A percentile compares a stretch with the other conserved stretches of the same genome.
phyloP scores from a whole-genome alignment of 2,329 filamentous ascomycete genomes.

The Apiospora rasikravindrae region DNA sequence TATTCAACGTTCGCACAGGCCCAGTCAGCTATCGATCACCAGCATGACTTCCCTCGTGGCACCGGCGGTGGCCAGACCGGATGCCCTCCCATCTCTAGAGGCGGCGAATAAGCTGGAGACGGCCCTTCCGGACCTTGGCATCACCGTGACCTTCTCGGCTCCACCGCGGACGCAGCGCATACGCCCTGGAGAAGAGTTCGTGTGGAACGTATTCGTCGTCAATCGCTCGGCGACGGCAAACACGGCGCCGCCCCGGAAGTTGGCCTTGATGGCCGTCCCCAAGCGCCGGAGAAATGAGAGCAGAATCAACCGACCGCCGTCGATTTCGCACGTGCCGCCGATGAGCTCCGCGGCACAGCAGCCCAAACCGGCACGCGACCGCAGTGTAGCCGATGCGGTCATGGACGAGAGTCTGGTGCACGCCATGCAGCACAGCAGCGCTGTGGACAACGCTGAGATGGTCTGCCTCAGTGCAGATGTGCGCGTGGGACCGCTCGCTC shows the following conservation, averaged over 20 bases:
- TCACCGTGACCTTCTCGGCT: constrained; percentile 76
- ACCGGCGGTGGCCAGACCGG: constrained; percentile 62
- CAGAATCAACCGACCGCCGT: constrained; percentile 58
- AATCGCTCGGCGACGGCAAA: constrained; percentile 62
- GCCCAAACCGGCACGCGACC: constrained; percentile 31
- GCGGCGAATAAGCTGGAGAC: constrained; percentile 54
- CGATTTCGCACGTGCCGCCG: constrained; percentile 50
- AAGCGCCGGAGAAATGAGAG: constrained; percentile 65
- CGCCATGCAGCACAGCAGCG: constrained; percentile 70
- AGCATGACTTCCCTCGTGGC: constrained; percentile 61
- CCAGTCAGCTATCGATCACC: constrained; percentile 68
- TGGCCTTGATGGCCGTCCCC: constrained; percentile 72
- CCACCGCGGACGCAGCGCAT: constrained; percentile 56
- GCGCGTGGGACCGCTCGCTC: constrained; percentile 72
- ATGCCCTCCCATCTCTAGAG: constrained; percentile 64
- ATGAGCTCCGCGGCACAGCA: constrained; percentile 26
- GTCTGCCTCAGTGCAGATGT: constrained; percentile 79
- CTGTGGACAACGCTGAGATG: constrained; percentile 68
- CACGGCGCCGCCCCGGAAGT: constrained; percentile 59
- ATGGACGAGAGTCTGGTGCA: constrained; percentile 75
- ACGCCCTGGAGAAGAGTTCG: constrained; percentile 69
- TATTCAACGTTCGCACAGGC: constrained; percentile 67
- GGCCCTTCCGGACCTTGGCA: constrained; percentile 65
- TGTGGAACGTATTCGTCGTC: constrained; percentile 76
- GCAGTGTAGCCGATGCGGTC: constrained; percentile 66